Evolutionary conservation across 2,329 filamentous ascomycete species (phyloP), one percentile per base, ranked within the genome.

Genomic region (Trichoderma hamatum): DNA sequence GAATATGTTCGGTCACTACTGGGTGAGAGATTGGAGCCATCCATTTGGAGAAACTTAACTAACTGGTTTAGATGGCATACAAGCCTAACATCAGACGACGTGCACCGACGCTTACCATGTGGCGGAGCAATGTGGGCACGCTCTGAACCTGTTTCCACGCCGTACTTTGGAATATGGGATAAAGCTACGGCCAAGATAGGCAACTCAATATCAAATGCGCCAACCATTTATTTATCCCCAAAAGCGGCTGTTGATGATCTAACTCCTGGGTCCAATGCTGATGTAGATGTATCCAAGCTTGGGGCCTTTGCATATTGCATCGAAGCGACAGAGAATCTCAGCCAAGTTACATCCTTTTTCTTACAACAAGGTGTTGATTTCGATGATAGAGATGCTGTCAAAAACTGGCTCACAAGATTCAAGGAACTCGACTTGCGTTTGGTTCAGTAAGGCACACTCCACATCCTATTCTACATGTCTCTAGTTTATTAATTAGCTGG

Each of bases 251-350:
- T 24, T 49, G 70, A 70, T 3, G 73, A 71, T 1, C 59, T 70
- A 2, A 69, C 32, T 21, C 24, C 52, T 0, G 60, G 70, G 1
- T 62, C 66, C 0, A 30, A 36, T 36, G 26, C 54, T 55, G 14
- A 70, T 0, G 73, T 76, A 0, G 74, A 77, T 28, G 76, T 80
- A 67, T 79, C 82, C 6, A 79, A 79, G 0, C 75, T 84, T 0
- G 83, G 83, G 0, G 82, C 81, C 0, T 84, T 84, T 69, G 82
- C 83, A 1, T 84, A 84, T 58, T 79, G 80, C 10, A 79, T 84
- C 11, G 82, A 84, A 68, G 82, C 82, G 0, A 83, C 82, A 0
- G 83, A 84, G 70, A 83, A 79, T 0, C 72, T 84, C 5, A 83
- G 81, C 56, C 78, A 79, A 0, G 80, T 84, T 0, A 83, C 77